These are phyloP conservation scores for Penicillium turbatum DNA, from an alignment of 495 filamentous ascomycete species.

Conservation along the genomic window DNA sequence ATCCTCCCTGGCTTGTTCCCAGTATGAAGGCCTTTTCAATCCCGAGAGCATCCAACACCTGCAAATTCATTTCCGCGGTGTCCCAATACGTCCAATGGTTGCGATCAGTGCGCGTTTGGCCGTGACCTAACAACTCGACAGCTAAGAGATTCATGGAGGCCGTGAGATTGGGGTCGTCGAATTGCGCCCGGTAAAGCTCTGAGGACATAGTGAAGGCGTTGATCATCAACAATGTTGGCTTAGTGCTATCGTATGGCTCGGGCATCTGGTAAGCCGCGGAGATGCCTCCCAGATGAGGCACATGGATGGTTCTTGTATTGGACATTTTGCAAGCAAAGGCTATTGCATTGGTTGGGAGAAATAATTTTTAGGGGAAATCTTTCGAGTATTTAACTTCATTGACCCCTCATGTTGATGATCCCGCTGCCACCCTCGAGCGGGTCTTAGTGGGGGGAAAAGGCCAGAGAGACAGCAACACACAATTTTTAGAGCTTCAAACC, in stretches of 20 bases:
- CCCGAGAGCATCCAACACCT: conserved; percentile 49
- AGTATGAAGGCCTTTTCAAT: conserved; percentile 54
- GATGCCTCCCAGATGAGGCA: conserved; percentile 38
- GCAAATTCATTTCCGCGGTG: conserved; percentile 46
- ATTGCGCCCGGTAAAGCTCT: conserved; percentile 30
- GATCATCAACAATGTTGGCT: conserved; percentile 37
- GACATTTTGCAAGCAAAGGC: conserved; percentile 7
- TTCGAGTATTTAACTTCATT: too few relatives aligned
- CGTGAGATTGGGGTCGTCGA: conserved; percentile 22
- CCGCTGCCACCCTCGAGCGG: too few relatives aligned
- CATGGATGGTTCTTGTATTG: conserved; percentile 22
- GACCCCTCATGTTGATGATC: too few relatives aligned
- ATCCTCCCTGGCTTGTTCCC: conserved; percentile 62
- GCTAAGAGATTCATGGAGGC: conserved; percentile 42
- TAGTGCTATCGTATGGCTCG: conserved; percentile 27
- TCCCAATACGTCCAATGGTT: conserved; percentile 53
- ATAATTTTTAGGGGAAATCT: too few relatives aligned
- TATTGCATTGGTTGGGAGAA: too few relatives aligned
- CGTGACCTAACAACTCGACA: conserved; percentile 52
- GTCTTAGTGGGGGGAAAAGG: too few relatives aligned
- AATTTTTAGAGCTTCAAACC: too few relatives aligned
- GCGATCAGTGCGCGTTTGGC: conserved; percentile 36
- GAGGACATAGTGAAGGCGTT: conserved; percentile 37
- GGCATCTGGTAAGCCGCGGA: conserved; percentile 33
- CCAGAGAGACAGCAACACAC: too few relatives aligned